Evolutionary conservation across 345 rosid species (phyloP).

Genomic region (Adansonia digitata): DNA sequence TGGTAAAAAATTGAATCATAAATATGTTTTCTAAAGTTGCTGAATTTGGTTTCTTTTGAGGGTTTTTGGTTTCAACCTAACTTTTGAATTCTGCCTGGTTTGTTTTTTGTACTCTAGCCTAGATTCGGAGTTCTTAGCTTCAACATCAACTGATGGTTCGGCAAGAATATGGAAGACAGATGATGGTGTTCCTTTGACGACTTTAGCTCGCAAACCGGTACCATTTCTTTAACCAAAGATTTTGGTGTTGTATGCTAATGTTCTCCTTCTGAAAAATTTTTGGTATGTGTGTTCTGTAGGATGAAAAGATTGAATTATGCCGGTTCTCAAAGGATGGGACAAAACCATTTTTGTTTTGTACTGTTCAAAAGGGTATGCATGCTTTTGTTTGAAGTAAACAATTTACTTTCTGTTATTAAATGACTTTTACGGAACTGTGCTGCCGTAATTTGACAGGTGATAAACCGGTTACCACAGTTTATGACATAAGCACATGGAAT

Average conservation of each 20-base stretch:
- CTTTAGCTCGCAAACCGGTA: conserved; percentile 76
- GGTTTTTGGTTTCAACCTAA: background rate
- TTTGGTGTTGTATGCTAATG: background rate
- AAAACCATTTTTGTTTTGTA: conserved; percentile 84
- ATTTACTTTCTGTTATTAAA: background rate
- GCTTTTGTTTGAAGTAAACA: background rate
- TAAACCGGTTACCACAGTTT: conserved; percentile 62
- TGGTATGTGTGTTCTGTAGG: conserved; percentile 37
- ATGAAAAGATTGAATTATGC: conserved; percentile 79
- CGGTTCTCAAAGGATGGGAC: conserved; percentile 95
- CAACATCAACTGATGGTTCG: conserved; percentile 85
- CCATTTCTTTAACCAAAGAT: conserved; percentile 6
- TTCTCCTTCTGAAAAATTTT: conserved; percentile 6
- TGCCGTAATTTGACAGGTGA: conserved; percentile 42
- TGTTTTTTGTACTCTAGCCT: conserved; percentile 44
- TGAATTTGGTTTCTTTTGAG: background rate
- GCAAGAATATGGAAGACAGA: conserved; percentile 93
- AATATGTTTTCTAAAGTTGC: background rate
- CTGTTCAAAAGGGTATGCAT: conserved; percentile 63
- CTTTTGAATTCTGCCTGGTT: conserved; percentile 14
- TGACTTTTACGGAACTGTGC: background rate
- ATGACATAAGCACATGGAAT: conserved; percentile 90
- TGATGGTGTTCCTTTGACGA: conserved; percentile 65
- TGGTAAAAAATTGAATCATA: background rate
- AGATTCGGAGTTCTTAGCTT: conserved; percentile 85